A percentile compares a stretch with the other conserved stretches of the same genome.
These are phyloP conservation scores for Entamoeba invadens DNA, from an alignment of 208 protist species.

Conservation along the genomic window DNA sequence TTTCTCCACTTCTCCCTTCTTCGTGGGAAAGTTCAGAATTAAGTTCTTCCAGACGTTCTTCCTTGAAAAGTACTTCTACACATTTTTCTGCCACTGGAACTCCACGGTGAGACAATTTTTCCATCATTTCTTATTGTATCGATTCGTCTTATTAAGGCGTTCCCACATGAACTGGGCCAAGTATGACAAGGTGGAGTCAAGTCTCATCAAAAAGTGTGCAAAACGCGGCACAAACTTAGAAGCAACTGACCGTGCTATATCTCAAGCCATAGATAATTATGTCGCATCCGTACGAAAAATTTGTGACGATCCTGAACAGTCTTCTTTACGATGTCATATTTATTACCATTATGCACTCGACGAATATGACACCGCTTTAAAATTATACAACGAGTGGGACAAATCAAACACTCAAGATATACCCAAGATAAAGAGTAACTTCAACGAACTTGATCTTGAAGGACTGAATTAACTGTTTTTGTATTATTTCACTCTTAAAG, in stretches of 20 bases:
- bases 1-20: not conserved
- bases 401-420: not conserved
- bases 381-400: not conserved
- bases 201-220: not conserved
- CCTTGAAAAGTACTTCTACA: not conserved
- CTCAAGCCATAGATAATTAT: not conserved
- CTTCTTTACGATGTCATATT: not conserved
- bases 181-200: not conserved
- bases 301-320: not conserved
- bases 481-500: too few species aligned
- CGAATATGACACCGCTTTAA: not conserved
- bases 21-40: not conserved
- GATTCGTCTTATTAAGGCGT: not conserved
- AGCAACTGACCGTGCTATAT: not conserved
- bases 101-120: not conserved
- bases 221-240: not conserved
- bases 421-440: not conserved
- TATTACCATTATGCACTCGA: not conserved
- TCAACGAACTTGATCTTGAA: not conserved
- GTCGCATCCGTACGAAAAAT: not conserved
- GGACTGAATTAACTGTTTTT: not conserved
- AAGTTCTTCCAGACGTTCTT: not conserved
- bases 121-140: not conserved
- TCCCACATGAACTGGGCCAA: not conserved
- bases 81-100: not conserved